Evolutionary conservation across 306 rosid genomes (phyloP), one percentile per base, ranked within the genome.

Genomic region (Trifolium subterraneum): DNA sequence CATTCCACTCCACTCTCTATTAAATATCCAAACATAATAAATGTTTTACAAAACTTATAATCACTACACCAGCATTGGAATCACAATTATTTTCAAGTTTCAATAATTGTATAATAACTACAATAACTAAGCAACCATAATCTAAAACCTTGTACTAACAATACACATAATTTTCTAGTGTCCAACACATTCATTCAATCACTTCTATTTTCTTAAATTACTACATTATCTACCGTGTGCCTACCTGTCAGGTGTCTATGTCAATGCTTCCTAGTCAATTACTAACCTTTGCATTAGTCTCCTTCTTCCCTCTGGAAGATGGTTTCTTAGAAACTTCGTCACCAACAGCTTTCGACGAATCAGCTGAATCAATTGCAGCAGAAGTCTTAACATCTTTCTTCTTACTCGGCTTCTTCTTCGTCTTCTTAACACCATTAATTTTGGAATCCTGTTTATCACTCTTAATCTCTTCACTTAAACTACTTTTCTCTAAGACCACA

Each of bases 281-380:
- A 68, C 91, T 73, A 52, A 90, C 98, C 96, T 86, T 78, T 45
- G 67, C 68, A 66, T 83, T 76, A 25, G 58, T 82, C 79, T 73
- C 83, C n/a, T n/a, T n/a, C 48, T 80, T 85, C 55, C 67, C 81
- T 64, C 72, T 79, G 64, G 84, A 78, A 75, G 84, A 68, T 48
- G 86, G 68, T 81, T 75, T 80, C 58, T 11, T 69, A 63, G 80
- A 66, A 78, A 51, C 84, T 68, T 75, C 42, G 27, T 74, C 73
- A 2, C 15, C 83, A 36, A 54, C 88, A 69, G 72, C 79, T 39
- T 71, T 71, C 7, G 48, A 7, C 31, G 75, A 75, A 76, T 47
- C 62, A 16, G 75, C 4, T 0, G 33, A 29, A 29, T 29, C 33
- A 29, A 6, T 48, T 19, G 79, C 80, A 75, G 80, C 69, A 29